Conservation (phyloP, 495 filamentous ascomycete species). For the Penicillium silybi region DNA sequence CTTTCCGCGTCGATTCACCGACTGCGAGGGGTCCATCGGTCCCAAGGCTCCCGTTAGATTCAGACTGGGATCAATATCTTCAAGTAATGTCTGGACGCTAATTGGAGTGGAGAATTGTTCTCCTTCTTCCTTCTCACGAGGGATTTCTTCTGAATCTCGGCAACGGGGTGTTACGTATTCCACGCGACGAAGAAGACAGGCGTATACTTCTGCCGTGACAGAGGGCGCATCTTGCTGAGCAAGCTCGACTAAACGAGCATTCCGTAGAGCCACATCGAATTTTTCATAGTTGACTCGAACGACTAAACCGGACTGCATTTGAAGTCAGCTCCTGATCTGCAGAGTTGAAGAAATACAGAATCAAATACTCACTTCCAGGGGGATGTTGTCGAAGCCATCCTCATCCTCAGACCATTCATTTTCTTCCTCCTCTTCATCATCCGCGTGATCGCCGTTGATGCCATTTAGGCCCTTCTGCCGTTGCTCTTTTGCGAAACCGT, state of each 20-base stretch:
- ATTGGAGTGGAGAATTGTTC: conserved; percentile 38
- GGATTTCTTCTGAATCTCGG: conserved; percentile 54
- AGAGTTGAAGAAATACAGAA: background rate
- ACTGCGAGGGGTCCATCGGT: conserved; percentile 24
- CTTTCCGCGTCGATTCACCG: conserved; percentile 30
- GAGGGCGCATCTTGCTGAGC: conserved; percentile 50
- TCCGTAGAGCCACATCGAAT: conserved; percentile 75
- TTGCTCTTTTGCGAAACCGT: conserved; percentile 14
- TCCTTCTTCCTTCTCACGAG: conserved; percentile 50
- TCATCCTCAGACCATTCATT: conserved; percentile 43
- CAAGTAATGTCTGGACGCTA: conserved; percentile 31
- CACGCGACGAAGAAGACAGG: conserved; percentile 61
- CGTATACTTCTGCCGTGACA: conserved; percentile 68
- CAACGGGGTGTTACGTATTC: conserved; percentile 68
- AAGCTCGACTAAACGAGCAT: conserved; percentile 63
- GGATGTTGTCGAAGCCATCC: conserved; percentile 30
- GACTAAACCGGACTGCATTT: conserved; percentile 52
- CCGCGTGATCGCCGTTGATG: conserved; percentile 21
- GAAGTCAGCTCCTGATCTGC: background rate
- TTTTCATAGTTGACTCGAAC: conserved; percentile 85
- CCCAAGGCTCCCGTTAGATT: conserved; percentile 40
- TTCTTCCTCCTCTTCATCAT: conserved; percentile 23
- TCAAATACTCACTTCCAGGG: conserved; percentile 36
- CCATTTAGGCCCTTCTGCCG: conserved; percentile 16
- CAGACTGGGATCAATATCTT: conserved; percentile 37